Evolutionary conservation across 1,139 yeast species (phyloP).

Genomic region (Saccharomyces hybrid): DNA sequence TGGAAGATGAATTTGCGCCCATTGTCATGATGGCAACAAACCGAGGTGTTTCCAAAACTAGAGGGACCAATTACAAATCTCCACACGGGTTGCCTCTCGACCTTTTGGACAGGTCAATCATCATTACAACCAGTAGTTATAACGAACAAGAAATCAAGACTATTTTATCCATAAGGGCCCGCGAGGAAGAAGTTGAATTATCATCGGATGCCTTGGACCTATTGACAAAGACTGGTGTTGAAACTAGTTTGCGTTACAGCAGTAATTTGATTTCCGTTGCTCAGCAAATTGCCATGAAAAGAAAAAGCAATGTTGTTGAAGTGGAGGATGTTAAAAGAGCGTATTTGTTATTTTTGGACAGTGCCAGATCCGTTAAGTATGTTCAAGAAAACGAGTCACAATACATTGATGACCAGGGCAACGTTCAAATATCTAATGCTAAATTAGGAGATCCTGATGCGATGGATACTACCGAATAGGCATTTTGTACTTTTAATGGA

Average conservation of each 20-base stretch:
- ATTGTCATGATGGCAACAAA: conserved; percentile 98
- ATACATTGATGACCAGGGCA: conserved; percentile 67
- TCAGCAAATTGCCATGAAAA: conserved; percentile 74
- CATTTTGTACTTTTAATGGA: neutral
- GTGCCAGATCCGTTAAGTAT: conserved; percentile 77
- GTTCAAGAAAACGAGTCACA: conserved; percentile 61
- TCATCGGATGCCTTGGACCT: conserved; percentile 78
- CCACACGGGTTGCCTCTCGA: conserved; percentile 97
- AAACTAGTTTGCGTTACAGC: conserved; percentile 92
- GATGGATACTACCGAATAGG: conserved; percentile 30
- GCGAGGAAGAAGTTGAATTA: conserved; percentile 91
- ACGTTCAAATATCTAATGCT: conserved; percentile 44
- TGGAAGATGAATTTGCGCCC: conserved; percentile 95
- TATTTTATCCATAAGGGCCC: conserved; percentile 84
- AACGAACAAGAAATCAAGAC: conserved; percentile 75
- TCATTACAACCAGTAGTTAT: conserved; percentile 78
- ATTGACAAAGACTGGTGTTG: conserved; percentile 86
- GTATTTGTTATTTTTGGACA: conserved; percentile 79
- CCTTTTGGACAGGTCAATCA: conserved; percentile 86
- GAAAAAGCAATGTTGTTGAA: conserved; percentile 66
- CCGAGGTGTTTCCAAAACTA: conserved; percentile 82
- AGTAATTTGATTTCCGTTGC: conserved; percentile 86
- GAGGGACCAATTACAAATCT: conserved; percentile 90
- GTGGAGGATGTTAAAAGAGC: conserved; percentile 82
- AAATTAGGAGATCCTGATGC: conserved; percentile 15